Evolutionary conservation across 768 basidiomycete species (phyloP).

Genomic region (Russula foetens): DNA sequence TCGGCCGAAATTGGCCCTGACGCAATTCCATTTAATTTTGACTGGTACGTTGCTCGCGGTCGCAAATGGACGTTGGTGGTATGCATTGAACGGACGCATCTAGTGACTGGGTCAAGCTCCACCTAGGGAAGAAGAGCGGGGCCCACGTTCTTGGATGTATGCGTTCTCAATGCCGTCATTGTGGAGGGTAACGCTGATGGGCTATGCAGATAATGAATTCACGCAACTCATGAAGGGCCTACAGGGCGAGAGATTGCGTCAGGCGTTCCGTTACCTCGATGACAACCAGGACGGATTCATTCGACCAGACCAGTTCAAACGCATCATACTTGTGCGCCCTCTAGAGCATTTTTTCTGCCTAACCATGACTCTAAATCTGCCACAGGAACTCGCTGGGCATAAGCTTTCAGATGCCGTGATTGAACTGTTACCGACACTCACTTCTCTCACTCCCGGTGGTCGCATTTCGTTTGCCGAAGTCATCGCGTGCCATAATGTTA

Average conservation of each 20-base stretch:
- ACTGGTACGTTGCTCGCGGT: constrained; percentile 48
- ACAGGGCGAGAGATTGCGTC: constrained; percentile 94
- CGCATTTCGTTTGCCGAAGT: constrained; percentile 96
- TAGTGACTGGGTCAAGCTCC: constrained; percentile 94
- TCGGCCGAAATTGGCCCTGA: constrained; percentile 68
- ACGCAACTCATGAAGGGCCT: constrained; percentile 98
- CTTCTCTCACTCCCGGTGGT: constrained; percentile 80
- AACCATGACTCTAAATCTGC: not conserved
- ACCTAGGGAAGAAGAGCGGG: constrained; percentile 89
- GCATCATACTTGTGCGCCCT: constrained; percentile 76
- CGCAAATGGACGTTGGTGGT: not conserved
- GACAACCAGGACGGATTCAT: constrained; percentile 90
- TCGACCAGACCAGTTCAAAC: constrained; percentile 86
- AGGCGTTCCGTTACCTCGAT: constrained; percentile 92
- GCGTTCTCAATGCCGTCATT: constrained; percentile 22
- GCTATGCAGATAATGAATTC: constrained; percentile 76
- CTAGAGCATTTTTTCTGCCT: not conserved
- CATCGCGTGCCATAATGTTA: constrained; percentile 93
- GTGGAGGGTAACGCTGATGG: constrained; percentile 14
- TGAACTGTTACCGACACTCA: constrained; percentile 86
- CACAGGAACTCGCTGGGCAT: constrained; percentile 90
- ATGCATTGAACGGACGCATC: not conserved
- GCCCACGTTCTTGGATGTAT: constrained; percentile 86
- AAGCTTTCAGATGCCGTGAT: constrained; percentile 93
- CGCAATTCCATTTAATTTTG: constrained; percentile 91